These are phyloP conservation scores for Spinacia oleracea DNA, from an alignment of 179 eudicot species.

Conservation along the genomic window DNA sequence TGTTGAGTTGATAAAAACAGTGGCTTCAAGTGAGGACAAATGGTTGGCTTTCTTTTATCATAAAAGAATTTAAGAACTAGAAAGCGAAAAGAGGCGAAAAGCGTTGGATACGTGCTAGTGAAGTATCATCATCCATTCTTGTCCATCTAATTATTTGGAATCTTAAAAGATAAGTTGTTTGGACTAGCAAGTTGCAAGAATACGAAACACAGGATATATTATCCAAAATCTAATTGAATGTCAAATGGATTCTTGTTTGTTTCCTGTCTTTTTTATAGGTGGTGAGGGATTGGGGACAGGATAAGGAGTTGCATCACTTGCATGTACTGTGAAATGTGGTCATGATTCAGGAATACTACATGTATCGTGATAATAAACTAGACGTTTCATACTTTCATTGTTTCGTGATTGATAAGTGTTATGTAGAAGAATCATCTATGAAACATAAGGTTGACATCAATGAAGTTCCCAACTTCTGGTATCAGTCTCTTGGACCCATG, in stretches of 20 bases:
- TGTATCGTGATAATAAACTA: not conserved
- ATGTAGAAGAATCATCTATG: not conserved
- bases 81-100: slow-evolving; percentile 8
- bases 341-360: not conserved
- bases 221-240: slow-evolving; percentile 17
- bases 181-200: slow-evolving; percentile 23
- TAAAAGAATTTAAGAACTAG: slow-evolving; percentile 3
- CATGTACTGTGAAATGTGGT: not conserved
- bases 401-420: not conserved
- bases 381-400: not conserved
- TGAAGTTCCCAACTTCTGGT: not conserved
- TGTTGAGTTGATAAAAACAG: slow-evolving; percentile 12
- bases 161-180: slow-evolving; percentile 27
- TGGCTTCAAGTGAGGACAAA: slow-evolving; percentile 27
- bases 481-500: not conserved
- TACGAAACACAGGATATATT: slow-evolving; percentile 18
- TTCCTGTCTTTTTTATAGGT: not conserved
- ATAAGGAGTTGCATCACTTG: slow-evolving; percentile 16
- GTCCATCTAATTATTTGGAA: slow-evolving; percentile 23
- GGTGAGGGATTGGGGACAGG: not conserved
- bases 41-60: slow-evolving; percentile 22
- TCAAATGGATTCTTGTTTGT: slow-evolving; percentile 8
- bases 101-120: slow-evolving; percentile 21
- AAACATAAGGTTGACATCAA: not conserved
- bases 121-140: slow-evolving; percentile 27